Percentiles rank a stretch among this genome's conserved stretches.
Conservation (phyloP, 2,329 filamentous ascomycete species). For the Aspergillus aculeatus region DNA sequence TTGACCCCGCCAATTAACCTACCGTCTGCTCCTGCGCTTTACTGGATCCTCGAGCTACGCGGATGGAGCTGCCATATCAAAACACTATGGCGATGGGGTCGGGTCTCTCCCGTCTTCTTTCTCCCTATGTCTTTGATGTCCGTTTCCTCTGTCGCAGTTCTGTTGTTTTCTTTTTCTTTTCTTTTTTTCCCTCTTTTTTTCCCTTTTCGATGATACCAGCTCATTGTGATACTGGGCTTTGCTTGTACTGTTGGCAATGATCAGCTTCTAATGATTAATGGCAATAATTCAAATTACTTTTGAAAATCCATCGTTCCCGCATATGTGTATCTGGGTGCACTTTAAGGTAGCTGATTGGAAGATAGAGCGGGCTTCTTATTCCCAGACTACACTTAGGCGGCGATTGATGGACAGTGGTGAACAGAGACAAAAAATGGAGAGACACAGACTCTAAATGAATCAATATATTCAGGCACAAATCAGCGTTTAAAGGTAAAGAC, state of each 20-base stretch:
- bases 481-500: neutral
- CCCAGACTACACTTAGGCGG: neutral
- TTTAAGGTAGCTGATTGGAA: neutral
- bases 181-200: slow-evolving; percentile 22
- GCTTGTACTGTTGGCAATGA: slow-evolving; percentile 24
- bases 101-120: slow-evolving; percentile 1
- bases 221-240: slow-evolving; percentile 34
- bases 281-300: slow-evolving; percentile 25
- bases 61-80: neutral
- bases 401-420: neutral
- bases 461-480: neutral
- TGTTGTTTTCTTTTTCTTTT: slow-evolving; percentile 24
- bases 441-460: neutral
- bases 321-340: neutral
- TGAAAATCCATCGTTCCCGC: neutral
- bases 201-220: slow-evolving; percentile 40
- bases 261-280: slow-evolving; percentile 32
- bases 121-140: slow-evolving; percentile 13
- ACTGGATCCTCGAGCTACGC: neutral
- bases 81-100: slow-evolving; percentile 17
- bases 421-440: neutral
- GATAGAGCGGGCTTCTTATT: neutral
- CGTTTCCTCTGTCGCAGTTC: slow-evolving; percentile 19
- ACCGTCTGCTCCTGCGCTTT: neutral
- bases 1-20: slow-evolving; percentile 18